Evolutionary conservation across 352 stramenopile species (phyloP).

Genomic region (Phytopythium oedochilum): DNA sequence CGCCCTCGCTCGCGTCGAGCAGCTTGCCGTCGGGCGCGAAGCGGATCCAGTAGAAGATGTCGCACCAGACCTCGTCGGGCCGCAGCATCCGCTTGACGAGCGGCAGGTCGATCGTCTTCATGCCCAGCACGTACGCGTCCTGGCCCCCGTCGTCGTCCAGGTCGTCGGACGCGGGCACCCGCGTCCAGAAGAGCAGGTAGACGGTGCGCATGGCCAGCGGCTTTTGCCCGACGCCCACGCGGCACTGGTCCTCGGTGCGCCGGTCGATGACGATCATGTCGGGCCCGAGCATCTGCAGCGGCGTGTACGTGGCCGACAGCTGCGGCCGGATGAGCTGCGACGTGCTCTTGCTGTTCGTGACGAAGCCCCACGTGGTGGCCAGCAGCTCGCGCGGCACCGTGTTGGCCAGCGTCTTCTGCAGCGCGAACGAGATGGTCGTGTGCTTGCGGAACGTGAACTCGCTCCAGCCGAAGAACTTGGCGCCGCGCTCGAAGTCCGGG

Average conservation of each 20-base stretch:
- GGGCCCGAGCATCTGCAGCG: slow-evolving; percentile 37
- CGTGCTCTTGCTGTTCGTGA: slow-evolving; percentile 28
- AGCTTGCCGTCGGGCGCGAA: slow-evolving; percentile 16
- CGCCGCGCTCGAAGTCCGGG: slow-evolving; percentile 18
- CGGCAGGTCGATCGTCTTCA: slow-evolving; percentile 60
- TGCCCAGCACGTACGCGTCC: slow-evolving; percentile 27
- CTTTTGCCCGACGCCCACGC: slow-evolving; percentile 13
- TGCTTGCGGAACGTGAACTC: slow-evolving; percentile 33
- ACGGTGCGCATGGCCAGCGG: slow-evolving; percentile 43
- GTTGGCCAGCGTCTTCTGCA: slow-evolving; percentile 35
- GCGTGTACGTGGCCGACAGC: slow-evolving; percentile 32
- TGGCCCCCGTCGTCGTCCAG: background rate
- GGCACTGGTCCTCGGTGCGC: slow-evolving; percentile 24
- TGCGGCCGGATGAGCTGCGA: slow-evolving; percentile 26
- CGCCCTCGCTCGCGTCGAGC: slow-evolving; percentile 2
- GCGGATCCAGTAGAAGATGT: slow-evolving; percentile 68
- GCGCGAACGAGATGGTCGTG: slow-evolving; percentile 42
- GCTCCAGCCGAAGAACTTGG: slow-evolving; percentile 46
- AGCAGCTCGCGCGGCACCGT: slow-evolving; percentile 19
- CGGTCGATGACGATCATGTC: slow-evolving; percentile 46
- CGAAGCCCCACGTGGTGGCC: slow-evolving; percentile 30
- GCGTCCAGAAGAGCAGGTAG: slow-evolving; percentile 33
- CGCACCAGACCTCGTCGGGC: slow-evolving; percentile 45
- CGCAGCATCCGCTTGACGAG: slow-evolving; percentile 34
- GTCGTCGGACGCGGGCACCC: slow-evolving; percentile 12